Conservation (phyloP, 1,139 yeast genomes). For the Tardiomyces depauwii region DNA sequence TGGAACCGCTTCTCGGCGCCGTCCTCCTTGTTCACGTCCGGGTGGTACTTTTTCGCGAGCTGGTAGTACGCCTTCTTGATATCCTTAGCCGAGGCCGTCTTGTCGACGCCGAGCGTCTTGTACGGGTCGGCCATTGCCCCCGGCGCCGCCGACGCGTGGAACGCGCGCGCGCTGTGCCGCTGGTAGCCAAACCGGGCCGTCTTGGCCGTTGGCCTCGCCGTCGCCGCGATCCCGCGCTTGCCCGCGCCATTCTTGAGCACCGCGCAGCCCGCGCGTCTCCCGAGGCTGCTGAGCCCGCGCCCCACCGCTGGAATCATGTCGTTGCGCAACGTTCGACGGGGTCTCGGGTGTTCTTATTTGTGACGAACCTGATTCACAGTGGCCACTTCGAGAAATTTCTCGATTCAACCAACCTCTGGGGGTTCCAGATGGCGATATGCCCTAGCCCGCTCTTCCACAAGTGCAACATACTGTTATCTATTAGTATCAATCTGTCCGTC, state of each 20-base stretch:
- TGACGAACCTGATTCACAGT: neutral
- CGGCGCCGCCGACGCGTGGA: slow-evolving; percentile 7
- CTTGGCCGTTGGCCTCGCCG: neutral
- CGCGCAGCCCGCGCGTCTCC: neutral
- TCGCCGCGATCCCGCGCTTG: neutral
- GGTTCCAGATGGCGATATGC: too few relatives aligned
- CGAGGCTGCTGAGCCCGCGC: neutral
- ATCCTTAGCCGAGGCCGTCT: slow-evolving; percentile 62
- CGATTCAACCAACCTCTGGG: neutral
- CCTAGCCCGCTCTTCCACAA: too few relatives aligned
- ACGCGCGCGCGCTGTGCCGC: slow-evolving; percentile 2
- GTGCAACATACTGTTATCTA: too few relatives aligned
- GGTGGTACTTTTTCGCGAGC: slow-evolving; percentile 88
- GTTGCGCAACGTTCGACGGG: too few relatives aligned
- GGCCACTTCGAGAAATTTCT: neutral
- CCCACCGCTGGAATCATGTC: neutral
- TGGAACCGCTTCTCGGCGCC: slow-evolving; percentile 86
- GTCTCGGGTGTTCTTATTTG: too few relatives aligned
- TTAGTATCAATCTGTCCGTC: too few relatives aligned
- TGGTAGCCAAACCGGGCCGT: too few relatives aligned
- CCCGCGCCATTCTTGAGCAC: neutral
- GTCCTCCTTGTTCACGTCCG: slow-evolving; percentile 87
- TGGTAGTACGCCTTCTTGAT: slow-evolving; percentile 92
- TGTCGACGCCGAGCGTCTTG: slow-evolving; percentile 64
- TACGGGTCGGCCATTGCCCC: slow-evolving; percentile 59